Evolutionary conservation across 2,329 filamentous ascomycete species (phyloP).

Genomic region (Cercospora sesami): DNA sequence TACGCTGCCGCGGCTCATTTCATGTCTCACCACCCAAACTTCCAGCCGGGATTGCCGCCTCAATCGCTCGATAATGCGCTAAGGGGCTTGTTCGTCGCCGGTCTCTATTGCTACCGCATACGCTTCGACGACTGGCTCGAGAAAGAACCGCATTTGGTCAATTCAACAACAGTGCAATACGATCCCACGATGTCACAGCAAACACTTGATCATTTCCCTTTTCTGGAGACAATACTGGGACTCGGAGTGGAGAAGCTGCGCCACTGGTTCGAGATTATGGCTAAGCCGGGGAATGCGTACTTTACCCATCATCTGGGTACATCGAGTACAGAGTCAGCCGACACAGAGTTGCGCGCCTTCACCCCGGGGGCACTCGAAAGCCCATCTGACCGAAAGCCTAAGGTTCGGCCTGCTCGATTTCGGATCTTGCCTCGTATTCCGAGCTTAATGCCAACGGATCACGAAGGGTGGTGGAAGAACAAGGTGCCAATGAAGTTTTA

Average conservation of each 20-base stretch:
- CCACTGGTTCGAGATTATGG: neutral
- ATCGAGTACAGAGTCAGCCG: neutral
- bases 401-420: neutral
- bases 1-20: neutral
- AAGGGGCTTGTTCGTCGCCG: neutral
- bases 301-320: neutral
- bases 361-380: neutral
- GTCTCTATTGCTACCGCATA: neutral
- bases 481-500: neutral
- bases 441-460: neutral
- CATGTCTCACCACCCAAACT: neutral
- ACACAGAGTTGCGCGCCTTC: neutral
- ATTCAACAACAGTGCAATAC: neutral
- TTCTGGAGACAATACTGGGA: neutral
- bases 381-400: neutral
- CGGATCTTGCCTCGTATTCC: neutral
- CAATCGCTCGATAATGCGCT: neutral
- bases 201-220: neutral
- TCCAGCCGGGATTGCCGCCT: neutral
- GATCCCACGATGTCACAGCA: neutral
- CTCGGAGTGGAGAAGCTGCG: neutral
- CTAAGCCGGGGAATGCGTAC: neutral
- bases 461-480: neutral
- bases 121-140: neutral
- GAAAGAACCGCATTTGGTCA: neutral